These are phyloP conservation scores for Cephalotrichum gorgonifer DNA, from an alignment of 2,329 filamentous ascomycete species.

Conservation along the genomic window DNA sequence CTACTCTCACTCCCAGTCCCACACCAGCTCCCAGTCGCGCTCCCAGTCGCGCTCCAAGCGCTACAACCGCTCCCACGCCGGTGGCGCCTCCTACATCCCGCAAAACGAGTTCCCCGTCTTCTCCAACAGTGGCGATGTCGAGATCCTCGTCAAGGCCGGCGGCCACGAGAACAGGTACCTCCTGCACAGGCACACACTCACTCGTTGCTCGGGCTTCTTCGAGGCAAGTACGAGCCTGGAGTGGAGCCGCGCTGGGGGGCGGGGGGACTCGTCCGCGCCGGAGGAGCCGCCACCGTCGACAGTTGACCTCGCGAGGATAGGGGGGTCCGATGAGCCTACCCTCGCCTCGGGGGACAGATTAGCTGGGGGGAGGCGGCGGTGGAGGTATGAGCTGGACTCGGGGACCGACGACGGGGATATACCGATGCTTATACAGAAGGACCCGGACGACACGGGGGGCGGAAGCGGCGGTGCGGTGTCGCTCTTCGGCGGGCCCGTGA, in stretches of 20 bases:
- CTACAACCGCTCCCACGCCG: conserved; percentile 72
- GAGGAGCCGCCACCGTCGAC: not conserved
- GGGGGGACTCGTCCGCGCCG: not conserved
- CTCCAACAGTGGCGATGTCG: conserved; percentile 81
- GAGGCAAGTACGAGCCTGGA: conserved; percentile 74
- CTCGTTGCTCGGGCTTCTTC: conserved; percentile 89
- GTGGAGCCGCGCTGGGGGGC: conserved; percentile 45
- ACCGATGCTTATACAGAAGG: conserved; percentile 80
- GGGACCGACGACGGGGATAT: conserved; percentile 63
- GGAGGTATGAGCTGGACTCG: conserved; percentile 82
- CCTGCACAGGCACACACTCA: conserved; percentile 76
- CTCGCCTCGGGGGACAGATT: not conserved
- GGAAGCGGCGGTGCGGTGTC: conserved; percentile 23
- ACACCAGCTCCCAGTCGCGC: conserved; percentile 1
- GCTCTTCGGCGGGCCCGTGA: conserved; percentile 37
- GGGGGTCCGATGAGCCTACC: not conserved
- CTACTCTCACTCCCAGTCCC: conserved; percentile 1
- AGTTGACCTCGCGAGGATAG: conserved; percentile 14
- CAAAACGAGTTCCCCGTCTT: conserved; percentile 93
- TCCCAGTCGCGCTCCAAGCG: conserved; percentile 52
- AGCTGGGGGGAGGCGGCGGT: conserved; percentile 31
- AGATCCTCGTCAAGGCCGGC: conserved; percentile 66
- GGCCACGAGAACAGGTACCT: conserved; percentile 74
- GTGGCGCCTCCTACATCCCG: conserved; percentile 55
- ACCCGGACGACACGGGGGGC: conserved; percentile 22